Evolutionary conservation across 2,329 filamentous ascomycete species (phyloP).

Genomic region (Colletotrichum tropicicola): DNA sequence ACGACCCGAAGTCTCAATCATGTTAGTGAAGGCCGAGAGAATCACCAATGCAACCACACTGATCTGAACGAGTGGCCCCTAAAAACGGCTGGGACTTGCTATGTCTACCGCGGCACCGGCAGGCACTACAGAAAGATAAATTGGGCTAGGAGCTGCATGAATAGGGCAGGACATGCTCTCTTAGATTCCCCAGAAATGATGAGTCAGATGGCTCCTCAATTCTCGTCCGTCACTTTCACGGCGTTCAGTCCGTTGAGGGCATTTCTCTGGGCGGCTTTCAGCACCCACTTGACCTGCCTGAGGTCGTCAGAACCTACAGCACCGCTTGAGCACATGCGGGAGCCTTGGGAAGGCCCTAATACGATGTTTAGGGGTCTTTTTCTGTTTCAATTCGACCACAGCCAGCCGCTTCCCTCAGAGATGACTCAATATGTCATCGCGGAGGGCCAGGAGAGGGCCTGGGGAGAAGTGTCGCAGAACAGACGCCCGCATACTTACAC

Average conservation of each 20-base stretch:
- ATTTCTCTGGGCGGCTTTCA: neutral
- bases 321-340: neutral
- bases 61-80: too few relatives aligned
- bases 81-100: too few relatives aligned
- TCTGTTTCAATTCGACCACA: neutral
- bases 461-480: neutral
- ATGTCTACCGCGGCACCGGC: too few relatives aligned
- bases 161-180: too few relatives aligned
- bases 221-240: neutral
- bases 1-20: too few relatives aligned
- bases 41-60: too few relatives aligned
- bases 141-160: too few relatives aligned
- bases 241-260: neutral
- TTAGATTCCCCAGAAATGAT: too few relatives aligned
- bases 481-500: neutral
- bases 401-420: neutral
- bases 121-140: too few relatives aligned
- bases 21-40: too few relatives aligned
- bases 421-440: neutral
- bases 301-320: neutral
- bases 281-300: neutral
- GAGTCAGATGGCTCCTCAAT: neutral
- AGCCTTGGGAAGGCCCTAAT: neutral
- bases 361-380: neutral
- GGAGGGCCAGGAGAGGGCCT: neutral